Evolutionary conservation across 257 asterid genomes (phyloP).

Genomic region (Lycium barbarum): DNA sequence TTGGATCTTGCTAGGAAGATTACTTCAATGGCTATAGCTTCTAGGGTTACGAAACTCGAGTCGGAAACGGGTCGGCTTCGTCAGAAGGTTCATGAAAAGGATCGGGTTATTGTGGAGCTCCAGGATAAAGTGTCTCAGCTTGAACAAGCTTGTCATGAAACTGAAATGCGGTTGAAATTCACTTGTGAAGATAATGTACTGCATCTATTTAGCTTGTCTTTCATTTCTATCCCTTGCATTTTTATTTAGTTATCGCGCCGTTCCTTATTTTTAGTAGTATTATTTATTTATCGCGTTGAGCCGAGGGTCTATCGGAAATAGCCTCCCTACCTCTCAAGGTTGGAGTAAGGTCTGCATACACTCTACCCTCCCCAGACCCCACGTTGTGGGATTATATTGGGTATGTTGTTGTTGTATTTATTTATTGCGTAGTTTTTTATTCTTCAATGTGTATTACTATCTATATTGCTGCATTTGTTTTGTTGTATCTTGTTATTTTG

Average conservation of each 20-base stretch:
- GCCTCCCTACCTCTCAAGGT: too few species aligned
- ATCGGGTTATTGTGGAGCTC: slow-evolving; percentile 63
- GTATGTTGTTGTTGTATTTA: too few species aligned
- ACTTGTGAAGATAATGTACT: slow-evolving; percentile 81
- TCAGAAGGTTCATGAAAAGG: slow-evolving; percentile 69
- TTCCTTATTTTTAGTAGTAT: too few species aligned
- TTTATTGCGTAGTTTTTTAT: too few species aligned
- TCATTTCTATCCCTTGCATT: not conserved
- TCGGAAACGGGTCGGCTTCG: slow-evolving; percentile 70
- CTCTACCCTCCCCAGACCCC: too few species aligned
- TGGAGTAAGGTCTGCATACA: too few species aligned
- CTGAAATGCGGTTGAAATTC: slow-evolving; percentile 67
- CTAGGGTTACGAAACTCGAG: slow-evolving; percentile 89
- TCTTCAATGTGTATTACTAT: not conserved
- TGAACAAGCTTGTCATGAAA: slow-evolving; percentile 66
- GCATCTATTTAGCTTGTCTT: too few species aligned
- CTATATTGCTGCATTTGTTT: not conserved
- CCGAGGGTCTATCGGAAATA: too few species aligned
- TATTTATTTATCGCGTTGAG: too few species aligned
- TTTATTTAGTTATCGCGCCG: too few species aligned
- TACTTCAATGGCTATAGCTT: slow-evolving; percentile 96
- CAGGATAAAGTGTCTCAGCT: slow-evolving; percentile 70
- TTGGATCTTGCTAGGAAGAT: slow-evolving; percentile 99
- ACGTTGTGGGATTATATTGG: too few species aligned
- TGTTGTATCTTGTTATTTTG: too few species aligned